Evolutionary conservation across 2,329 filamentous ascomycete genomes (phyloP).

Genomic region (Stylonectria norvegica): DNA sequence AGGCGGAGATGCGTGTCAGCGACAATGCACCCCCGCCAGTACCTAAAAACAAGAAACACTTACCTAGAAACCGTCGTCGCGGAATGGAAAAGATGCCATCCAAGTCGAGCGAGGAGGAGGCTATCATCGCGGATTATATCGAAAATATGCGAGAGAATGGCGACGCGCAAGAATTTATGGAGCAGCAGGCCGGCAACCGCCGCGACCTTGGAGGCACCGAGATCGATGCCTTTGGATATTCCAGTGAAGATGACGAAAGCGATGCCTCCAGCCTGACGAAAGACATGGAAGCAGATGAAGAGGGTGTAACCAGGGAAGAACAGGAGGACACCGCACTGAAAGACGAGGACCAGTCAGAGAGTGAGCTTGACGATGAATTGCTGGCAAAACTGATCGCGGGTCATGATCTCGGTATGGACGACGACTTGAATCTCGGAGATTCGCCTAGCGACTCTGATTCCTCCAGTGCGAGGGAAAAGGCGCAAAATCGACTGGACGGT

Average conservation of each 20-base stretch:
- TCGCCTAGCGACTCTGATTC: constrained; percentile 15
- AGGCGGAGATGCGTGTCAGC: constrained; percentile 15
- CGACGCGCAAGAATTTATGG: constrained; percentile 57
- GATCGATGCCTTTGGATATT: constrained; percentile 4
- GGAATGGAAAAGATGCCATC: constrained; percentile 15
- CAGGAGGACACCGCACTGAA: background rate
- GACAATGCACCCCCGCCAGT: constrained; percentile 1
- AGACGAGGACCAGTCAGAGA: constrained; percentile 10
- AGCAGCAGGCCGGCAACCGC: constrained; percentile 54
- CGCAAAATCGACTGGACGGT: constrained; percentile 31
- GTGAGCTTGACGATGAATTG: constrained; percentile 26
- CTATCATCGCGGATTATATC: constrained; percentile 66
- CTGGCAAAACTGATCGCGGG: constrained; percentile 25
- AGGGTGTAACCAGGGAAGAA: constrained; percentile 1
- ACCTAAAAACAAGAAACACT: constrained; percentile 10
- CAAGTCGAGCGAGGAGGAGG: constrained; percentile 45
- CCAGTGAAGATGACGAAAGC: constrained; percentile 6
- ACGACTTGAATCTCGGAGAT: constrained; percentile 16
- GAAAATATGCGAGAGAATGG: constrained; percentile 57
- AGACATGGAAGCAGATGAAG: background rate
- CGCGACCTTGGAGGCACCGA: constrained; percentile 28
- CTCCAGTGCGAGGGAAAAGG: constrained; percentile 28
- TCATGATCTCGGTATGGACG: constrained; percentile 15
- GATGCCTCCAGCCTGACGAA: background rate
- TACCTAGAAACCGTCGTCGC: constrained; percentile 17